Evolutionary conservation across 257 asterid species (phyloP).

Genomic region (Nyctanthes arbortristis): DNA sequence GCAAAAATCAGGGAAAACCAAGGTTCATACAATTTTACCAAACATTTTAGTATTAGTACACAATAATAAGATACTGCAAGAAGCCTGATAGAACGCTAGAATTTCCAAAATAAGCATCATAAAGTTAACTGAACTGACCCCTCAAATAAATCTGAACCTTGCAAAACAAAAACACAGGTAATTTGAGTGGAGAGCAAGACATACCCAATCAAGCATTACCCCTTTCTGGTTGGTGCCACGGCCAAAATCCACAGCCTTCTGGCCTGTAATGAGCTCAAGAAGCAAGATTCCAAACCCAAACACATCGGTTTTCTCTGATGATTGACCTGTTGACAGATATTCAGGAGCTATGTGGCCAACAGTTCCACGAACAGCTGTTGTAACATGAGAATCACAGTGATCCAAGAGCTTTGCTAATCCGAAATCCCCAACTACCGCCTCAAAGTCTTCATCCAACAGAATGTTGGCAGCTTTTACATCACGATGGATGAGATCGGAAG

Average conservation of each 20-base stretch:
- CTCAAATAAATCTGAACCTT: not conserved
- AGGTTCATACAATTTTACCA: too few species aligned
- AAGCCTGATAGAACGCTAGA: not conserved
- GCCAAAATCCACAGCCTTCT: slow-evolving; percentile 87
- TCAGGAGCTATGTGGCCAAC: slow-evolving; percentile 98
- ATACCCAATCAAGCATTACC: slow-evolving; percentile 83
- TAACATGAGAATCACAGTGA: slow-evolving; percentile 86
- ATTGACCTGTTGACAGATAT: slow-evolving; percentile 83
- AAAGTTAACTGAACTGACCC: not conserved
- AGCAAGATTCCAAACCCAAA: slow-evolving; percentile 89
- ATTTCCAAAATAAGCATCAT: too few species aligned
- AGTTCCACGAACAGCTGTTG: slow-evolving; percentile 96
- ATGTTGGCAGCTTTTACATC: slow-evolving; percentile 97
- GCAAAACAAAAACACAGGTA: not conserved
- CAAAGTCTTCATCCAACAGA: slow-evolving; percentile 89
- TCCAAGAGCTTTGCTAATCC: slow-evolving; percentile 94
- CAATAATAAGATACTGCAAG: not conserved
- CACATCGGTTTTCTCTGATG: slow-evolving; percentile 91
- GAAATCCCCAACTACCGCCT: slow-evolving; percentile 94
- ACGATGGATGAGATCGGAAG: slow-evolving; percentile 88
- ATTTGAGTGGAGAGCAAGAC: not conserved
- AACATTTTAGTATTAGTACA: too few species aligned
- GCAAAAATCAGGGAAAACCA: too few species aligned
- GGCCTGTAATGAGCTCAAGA: slow-evolving; percentile 87
- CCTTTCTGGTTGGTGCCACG: slow-evolving; percentile 81